These are phyloP conservation scores for Boehmeria nivea DNA, from an alignment of 306 rosid genomes.

Conservation along the genomic window DNA sequence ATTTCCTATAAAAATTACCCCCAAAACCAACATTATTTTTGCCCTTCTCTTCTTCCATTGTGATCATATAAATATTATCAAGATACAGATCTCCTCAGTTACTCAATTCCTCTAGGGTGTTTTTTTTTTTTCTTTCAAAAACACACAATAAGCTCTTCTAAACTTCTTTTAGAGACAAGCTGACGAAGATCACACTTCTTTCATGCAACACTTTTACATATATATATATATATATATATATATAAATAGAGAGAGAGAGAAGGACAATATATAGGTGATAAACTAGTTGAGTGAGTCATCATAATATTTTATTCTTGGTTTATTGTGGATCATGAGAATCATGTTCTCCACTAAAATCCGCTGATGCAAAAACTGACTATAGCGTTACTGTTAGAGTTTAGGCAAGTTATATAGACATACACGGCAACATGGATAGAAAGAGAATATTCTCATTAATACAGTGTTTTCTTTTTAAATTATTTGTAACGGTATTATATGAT, in stretches of 20 bases:
- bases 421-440: neutral
- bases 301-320: neutral
- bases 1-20: slow-evolving; percentile 35
- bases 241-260: no score
- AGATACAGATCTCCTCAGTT: slow-evolving; percentile 11
- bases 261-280: no score
- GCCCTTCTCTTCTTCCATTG: slow-evolving; percentile 2
- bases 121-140: no score
- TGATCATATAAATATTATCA: neutral
- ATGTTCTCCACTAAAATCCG: slow-evolving; percentile 14
- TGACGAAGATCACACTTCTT: slow-evolving; percentile 16
- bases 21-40: neutral
- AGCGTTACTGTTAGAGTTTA: neutral
- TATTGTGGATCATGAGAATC: slow-evolving; percentile 5
- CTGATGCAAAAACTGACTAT: neutral
- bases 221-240: neutral
- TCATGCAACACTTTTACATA: neutral
- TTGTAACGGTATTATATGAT: no score
- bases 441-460: neutral
- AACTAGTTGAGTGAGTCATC: neutral
- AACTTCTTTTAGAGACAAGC: neutral
- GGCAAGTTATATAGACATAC: neutral
- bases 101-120: no score
- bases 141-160: no score
- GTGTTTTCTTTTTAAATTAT: no score